These are phyloP conservation scores for Lepidium sativum DNA, from an alignment of 345 rosid species.

Conservation along the genomic window DNA sequence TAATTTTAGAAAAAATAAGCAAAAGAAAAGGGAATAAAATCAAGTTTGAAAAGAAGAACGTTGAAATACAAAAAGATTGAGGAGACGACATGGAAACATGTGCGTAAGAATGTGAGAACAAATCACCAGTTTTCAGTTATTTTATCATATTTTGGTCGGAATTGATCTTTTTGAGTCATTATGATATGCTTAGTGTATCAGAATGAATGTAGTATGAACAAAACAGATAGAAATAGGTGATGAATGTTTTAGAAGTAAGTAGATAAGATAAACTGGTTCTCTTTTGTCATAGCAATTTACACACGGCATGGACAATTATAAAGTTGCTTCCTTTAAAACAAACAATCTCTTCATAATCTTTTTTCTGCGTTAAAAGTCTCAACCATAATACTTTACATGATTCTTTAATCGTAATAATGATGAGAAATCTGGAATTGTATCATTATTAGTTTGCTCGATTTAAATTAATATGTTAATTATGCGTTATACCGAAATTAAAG, in stretches of 20 bases:
- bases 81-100: constrained; percentile 17
- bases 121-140: neutral
- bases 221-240: too few relatives aligned
- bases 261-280: too few relatives aligned
- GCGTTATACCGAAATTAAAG: too few relatives aligned
- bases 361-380: constrained; percentile 2
- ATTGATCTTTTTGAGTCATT: neutral
- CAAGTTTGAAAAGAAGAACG: neutral
- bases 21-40: too few relatives aligned
- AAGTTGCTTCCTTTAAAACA: neutral
- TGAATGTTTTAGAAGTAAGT: too few relatives aligned
- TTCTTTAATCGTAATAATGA: neutral
- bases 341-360: neutral
- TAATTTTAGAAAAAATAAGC: too few relatives aligned
- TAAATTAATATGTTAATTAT: too few relatives aligned
- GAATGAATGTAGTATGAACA: too few relatives aligned
- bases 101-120: constrained; percentile 12
- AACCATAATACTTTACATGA: neutral
- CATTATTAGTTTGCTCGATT: too few relatives aligned
- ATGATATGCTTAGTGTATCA: too few relatives aligned
- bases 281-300: too few relatives aligned
- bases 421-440: neutral
- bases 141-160: neutral
- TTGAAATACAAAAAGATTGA: neutral
- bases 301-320: too few relatives aligned